Percentiles rank a stretch among this genome's conserved stretches.
Conservation (phyloP, 2,329 filamentous ascomycete genomes). For the Elsinoe batatas region DNA sequence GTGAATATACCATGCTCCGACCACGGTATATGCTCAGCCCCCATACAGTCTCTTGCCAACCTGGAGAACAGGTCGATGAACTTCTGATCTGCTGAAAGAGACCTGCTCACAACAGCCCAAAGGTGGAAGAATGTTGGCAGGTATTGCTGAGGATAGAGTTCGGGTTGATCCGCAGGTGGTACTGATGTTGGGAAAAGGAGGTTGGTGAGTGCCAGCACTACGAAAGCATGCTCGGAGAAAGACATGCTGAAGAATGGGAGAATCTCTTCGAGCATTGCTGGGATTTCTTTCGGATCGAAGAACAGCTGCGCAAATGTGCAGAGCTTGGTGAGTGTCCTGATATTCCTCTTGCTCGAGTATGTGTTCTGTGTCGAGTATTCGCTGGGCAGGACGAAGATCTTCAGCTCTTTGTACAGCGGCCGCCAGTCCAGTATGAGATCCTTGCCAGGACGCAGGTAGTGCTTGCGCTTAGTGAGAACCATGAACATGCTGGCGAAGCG, state of each 20-base stretch:
- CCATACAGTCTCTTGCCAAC: constrained; percentile 72
- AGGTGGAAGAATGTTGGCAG: constrained; percentile 92
- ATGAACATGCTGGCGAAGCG: constrained; percentile 96
- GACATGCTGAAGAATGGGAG: constrained; percentile 73
- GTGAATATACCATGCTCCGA: constrained; percentile 85
- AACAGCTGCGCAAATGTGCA: constrained; percentile 85
- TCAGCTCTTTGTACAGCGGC: constrained; percentile 85
- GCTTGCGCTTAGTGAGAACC: constrained; percentile 91
- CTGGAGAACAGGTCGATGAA: constrained; percentile 87
- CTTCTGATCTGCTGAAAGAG: constrained; percentile 73
- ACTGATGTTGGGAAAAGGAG: constrained; percentile 77
- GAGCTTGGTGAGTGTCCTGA: constrained; percentile 72
- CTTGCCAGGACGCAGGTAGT: constrained; percentile 83
- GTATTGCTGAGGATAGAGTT: constrained; percentile 80
- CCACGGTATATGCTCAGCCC: constrained; percentile 66
- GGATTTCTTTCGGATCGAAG: constrained; percentile 80
- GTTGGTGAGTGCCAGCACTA: constrained; percentile 81
- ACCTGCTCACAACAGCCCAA: constrained; percentile 88
- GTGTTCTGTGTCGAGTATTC: constrained; percentile 60
- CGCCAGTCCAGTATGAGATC: constrained; percentile 91
- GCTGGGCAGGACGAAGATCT: constrained; percentile 75
- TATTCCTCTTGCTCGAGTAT: constrained; percentile 48
- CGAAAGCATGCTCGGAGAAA: constrained; percentile 82
- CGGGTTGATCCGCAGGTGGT: constrained; percentile 57
- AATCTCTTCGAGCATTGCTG: constrained; percentile 51